Conservation (phyloP, 768 basidiomycete genomes). For the Crucibulum laeve region DNA sequence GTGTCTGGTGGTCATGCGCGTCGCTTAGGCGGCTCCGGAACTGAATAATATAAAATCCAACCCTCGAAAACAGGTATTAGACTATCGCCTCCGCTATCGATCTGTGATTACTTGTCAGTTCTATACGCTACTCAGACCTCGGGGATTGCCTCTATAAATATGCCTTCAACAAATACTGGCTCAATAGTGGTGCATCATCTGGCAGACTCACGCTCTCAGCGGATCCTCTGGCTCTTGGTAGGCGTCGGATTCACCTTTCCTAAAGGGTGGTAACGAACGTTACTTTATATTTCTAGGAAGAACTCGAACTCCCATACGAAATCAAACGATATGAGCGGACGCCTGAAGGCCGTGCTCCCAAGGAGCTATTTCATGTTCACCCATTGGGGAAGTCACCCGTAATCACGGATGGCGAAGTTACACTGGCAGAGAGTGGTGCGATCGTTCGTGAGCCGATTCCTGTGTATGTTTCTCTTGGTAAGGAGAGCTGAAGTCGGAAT, state of each 20-base stretch:
- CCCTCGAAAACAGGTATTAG: no score
- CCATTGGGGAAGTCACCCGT: slow-evolving; percentile 36
- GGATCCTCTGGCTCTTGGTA: not conserved
- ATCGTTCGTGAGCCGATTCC: no score
- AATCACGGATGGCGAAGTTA: slow-evolving; percentile 35
- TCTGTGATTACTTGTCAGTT: no score
- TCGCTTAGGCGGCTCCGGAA: no score
- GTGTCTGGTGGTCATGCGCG: no score
- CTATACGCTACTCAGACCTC: no score
- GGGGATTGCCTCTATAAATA: no score
- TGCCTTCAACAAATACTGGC: no score
- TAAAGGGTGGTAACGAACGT: not conserved
- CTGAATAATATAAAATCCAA: no score
- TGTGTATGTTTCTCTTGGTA: slow-evolving; percentile 2
- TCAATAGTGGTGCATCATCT: not conserved
- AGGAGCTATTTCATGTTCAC: slow-evolving; percentile 26
- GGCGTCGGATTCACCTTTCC: not conserved
- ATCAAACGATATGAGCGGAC: slow-evolving; percentile 28
- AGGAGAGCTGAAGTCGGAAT: not conserved
- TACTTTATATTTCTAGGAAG: slow-evolving; percentile 22
- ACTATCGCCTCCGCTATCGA: no score
- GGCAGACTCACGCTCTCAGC: not conserved
- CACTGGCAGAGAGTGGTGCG: slow-evolving; percentile 26
- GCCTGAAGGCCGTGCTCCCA: slow-evolving; percentile 18
- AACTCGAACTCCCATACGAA: slow-evolving; percentile 36